A percentile compares a stretch with the other conserved stretches of the same genome.
phyloP scores from a whole-genome alignment of 2,329 filamentous ascomycete genomes.

The Calonectria honghensis region DNA sequence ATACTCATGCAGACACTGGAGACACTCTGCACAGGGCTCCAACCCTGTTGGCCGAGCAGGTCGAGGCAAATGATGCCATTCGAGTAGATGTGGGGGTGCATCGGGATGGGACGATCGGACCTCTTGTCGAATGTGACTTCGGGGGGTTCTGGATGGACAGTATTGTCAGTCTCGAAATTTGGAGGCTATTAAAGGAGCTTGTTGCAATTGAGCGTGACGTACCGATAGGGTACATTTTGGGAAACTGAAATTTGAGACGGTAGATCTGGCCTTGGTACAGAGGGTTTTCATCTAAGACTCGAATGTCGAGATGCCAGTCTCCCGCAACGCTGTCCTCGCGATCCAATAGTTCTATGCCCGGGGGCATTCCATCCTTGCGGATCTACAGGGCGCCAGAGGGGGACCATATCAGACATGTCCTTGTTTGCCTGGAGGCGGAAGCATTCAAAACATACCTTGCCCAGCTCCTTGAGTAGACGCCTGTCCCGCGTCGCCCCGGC shows the following conservation, averaged over 20 bases:
- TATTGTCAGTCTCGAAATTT: conserved; percentile 33
- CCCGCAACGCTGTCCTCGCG: conserved; percentile 83
- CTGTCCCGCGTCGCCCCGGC: conserved; percentile 71
- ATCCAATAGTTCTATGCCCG: conserved; percentile 85
- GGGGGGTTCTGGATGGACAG: conserved; percentile 81
- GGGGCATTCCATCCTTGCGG: conserved; percentile 72
- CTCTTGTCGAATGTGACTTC: conserved; percentile 91
- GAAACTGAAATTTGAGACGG: conserved; percentile 91
- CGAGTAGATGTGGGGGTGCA: conserved; percentile 98
- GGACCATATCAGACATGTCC: conserved; percentile 46
- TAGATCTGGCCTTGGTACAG: conserved; percentile 88
- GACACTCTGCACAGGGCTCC: conserved; percentile 97
- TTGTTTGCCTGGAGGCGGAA: conserved; percentile 5
- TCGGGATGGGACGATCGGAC: conserved; percentile 83
- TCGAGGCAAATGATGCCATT: conserved; percentile 99
- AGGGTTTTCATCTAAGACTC: conserved; percentile 92
- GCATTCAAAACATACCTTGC: conserved; percentile 66
- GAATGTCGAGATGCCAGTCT: conserved; percentile 94
- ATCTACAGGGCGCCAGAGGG: conserved; percentile 64
- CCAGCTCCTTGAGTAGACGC: conserved; percentile 75
- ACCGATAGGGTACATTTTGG: conserved; percentile 92
- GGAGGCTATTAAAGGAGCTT: background rate
- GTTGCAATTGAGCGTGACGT: conserved; percentile 53
- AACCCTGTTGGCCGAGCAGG: conserved; percentile 89
- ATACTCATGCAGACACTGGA: conserved; percentile 98